Conservation (phyloP, 306 rosid species). For the Acacia acuminata region DNA sequence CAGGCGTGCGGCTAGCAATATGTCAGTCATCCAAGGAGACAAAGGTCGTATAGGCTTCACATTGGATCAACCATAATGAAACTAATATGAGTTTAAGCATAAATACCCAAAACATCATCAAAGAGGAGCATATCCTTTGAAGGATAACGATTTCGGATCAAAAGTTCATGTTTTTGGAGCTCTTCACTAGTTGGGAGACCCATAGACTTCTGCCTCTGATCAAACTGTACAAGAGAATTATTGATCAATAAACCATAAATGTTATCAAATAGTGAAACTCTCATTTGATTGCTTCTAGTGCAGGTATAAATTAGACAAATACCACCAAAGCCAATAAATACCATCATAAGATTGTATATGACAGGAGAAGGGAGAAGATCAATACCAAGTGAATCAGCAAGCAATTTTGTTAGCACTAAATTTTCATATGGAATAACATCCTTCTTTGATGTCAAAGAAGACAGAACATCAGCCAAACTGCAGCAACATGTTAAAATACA, state of each 20-base stretch:
- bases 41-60: too few relatives aligned
- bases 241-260: not conserved
- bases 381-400: conserved; percentile 55
- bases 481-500: conserved; percentile 22
- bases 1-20: too few relatives aligned
- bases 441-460: conserved; percentile 52
- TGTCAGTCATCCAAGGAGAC: too few relatives aligned
- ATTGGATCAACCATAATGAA: too few relatives aligned
- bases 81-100: too few relatives aligned
- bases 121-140: too few relatives aligned
- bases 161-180: conserved; percentile 63
- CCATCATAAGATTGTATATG: conserved; percentile 12
- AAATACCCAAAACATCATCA: too few relatives aligned
- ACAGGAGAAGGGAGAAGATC: conserved; percentile 27
- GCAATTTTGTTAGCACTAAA: conserved; percentile 45
- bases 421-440: conserved; percentile 47
- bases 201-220: conserved; percentile 75
- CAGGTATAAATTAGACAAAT: not conserved
- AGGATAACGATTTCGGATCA: conserved; percentile 15
- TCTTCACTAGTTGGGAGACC: conserved; percentile 81
- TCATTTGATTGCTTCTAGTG: too few relatives aligned
- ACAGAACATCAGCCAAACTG: conserved; percentile 58
- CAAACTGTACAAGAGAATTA: conserved; percentile 48
- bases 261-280: too few relatives aligned
- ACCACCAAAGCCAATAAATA: not conserved